Evolutionary conservation across 305 asterid species (phyloP), one percentile per base, ranked within the genome.

Genomic region (Solanum hybrid): DNA sequence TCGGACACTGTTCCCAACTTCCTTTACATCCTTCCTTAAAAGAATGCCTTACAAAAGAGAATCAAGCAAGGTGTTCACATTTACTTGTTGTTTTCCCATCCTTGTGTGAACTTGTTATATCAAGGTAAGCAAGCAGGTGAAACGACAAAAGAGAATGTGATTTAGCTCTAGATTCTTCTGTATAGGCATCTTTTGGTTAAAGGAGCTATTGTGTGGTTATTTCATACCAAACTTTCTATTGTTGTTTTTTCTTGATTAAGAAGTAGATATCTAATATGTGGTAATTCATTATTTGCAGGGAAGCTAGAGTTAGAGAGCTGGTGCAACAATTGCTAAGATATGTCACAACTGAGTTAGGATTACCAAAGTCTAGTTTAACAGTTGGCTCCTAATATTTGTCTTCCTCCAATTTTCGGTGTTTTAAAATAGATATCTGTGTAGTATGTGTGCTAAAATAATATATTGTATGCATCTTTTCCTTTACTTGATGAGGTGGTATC

Each of bases 21-120:
- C 97, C 98, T 90, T 93, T 97, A 92, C 95, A 75, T 92, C 94
- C 93, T 85, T 91, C 90, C 92, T 93, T 97, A 29, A 94, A 90
- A 94, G 94, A 91, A 89, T 95, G 94, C 90, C 40, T 94, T 73
- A 87, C 89, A 51, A 92, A 88, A 89, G 95, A 92, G 82, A 91
- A 90, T 87, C 89, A 64, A 86, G 92, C 90, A 88, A 92, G 94
- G 79, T 95, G 95, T 51, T 91, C 98, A 16, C 99, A 97, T 94
- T 94, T 97, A 93, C 94, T 97, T 92, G 96, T 96, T 91, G 94
- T 97, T 89, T 94, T 96, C 87, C 97, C 99, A 86, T 92, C 99
- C 64, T 94, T 97, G 61, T 95, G 99, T 92, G 99, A 97, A 89
- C 98, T 97, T 90, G 99, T 96, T 87, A 89, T 94, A 90, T 96